Percentiles rank a stretch among this genome's conserved stretches.
Evolutionary conservation across 2,329 filamentous ascomycete genomes (phyloP).

Genomic region (Cercospora sesami): DNA sequence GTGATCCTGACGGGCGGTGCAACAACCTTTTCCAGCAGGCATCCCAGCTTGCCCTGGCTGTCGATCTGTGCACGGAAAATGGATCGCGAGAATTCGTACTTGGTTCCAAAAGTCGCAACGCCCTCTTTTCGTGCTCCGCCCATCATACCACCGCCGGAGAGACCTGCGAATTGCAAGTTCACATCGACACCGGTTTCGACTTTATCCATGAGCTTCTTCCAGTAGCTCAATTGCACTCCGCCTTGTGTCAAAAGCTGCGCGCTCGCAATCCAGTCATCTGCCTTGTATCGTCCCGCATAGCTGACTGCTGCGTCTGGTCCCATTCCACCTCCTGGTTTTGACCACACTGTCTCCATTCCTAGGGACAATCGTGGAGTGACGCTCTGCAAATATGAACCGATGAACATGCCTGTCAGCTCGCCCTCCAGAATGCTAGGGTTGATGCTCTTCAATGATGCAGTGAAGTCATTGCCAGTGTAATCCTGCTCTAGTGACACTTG

Average conservation of each 20-base stretch:
- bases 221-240: constrained; percentile 87
- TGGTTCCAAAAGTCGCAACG: constrained; percentile 85
- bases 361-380: constrained; percentile 83
- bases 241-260: constrained; percentile 88
- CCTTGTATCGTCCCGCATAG: constrained; percentile 89
- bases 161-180: constrained; percentile 75
- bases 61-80: constrained; percentile 96
- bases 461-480: constrained; percentile 91
- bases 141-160: constrained; percentile 65
- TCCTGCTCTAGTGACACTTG: constrained; percentile 95
- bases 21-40: constrained; percentile 91
- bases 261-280: constrained; percentile 87
- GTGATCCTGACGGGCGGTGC: constrained; percentile 89
- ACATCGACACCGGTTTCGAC: constrained; percentile 95
- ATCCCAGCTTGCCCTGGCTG: constrained; percentile 89
- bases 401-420: constrained; percentile 89
- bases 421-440: constrained; percentile 95
- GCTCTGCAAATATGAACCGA: constrained; percentile 93
- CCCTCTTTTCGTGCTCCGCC: constrained; percentile 78
- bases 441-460: constrained; percentile 85
- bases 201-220: constrained; percentile 87
- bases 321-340: constrained; percentile 77
- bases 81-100: constrained; percentile 96
- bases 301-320: constrained; percentile 89
- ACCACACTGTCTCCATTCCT: constrained; percentile 91